Conservation (phyloP, 345 rosid species). For the Lepidium aucheri region DNA sequence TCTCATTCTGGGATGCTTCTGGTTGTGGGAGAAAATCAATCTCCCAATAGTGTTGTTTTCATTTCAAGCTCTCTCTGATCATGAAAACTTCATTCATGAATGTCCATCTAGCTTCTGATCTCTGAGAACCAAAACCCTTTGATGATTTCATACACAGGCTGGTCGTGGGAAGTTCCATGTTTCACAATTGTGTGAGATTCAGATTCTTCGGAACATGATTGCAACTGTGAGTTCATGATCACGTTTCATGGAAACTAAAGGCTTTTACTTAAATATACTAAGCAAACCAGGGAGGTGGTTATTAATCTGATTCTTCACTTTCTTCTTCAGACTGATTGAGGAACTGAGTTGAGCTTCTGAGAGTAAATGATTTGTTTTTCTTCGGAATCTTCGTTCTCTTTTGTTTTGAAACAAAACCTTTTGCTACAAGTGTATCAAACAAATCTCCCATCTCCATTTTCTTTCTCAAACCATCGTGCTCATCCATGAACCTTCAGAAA, state of each 20-base stretch:
- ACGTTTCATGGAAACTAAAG: neutral
- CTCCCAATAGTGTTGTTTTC: neutral
- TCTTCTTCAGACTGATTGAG: conserved; percentile 35
- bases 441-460: conserved; percentile 77
- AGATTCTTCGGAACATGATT: conserved; percentile 32
- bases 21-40: neutral
- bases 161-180: conserved; percentile 51
- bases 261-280: neutral
- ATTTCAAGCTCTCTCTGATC: conserved; percentile 42
- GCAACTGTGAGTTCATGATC: conserved; percentile 20
- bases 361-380: conserved; percentile 27
- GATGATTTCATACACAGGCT: conserved; percentile 28
- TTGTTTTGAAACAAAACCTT: conserved; percentile 43
- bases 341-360: conserved; percentile 42
- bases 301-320: conserved; percentile 34
- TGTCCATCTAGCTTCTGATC: conserved; percentile 38
- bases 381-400: conserved; percentile 43
- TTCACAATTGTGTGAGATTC: conserved; percentile 53
- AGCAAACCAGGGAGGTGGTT: neutral
- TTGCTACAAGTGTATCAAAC: conserved; percentile 46
- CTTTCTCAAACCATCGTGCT: conserved; percentile 35
- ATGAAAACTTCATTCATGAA: conserved; percentile 41
- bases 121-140: conserved; percentile 1
- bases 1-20: neutral
- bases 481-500: conserved; percentile 46